Conservation (phyloP, 148 eudicot genomes). For the Vaccinium corymbosum region DNA sequence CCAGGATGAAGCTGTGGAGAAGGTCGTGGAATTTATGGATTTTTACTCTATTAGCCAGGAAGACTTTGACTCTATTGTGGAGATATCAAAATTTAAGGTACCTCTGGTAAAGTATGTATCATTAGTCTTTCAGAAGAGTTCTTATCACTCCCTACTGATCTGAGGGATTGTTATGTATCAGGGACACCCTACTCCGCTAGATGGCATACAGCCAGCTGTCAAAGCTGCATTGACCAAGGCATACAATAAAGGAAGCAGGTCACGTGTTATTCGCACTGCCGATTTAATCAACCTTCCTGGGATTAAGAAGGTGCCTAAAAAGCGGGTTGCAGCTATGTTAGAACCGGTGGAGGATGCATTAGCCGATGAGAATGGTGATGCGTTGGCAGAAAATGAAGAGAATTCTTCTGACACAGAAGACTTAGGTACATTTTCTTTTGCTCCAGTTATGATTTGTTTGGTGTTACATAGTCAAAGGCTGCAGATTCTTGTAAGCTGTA, state of each 20-base stretch:
- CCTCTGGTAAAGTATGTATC: not conserved
- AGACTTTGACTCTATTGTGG: conserved; percentile 73
- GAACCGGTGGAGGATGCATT: conserved; percentile 63
- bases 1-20: conserved; percentile 90
- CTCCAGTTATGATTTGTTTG: not conserved
- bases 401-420: conserved; percentile 69
- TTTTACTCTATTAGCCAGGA: conserved; percentile 75
- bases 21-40: conserved; percentile 93
- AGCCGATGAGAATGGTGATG: conserved; percentile 44
- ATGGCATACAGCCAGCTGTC: conserved; percentile 72
- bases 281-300: conserved; percentile 87
- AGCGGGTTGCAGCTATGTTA: conserved; percentile 74
- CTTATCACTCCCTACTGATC: conserved; percentile 11
- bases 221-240: conserved; percentile 88
- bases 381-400: conserved; percentile 54
- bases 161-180: conserved; percentile 24
- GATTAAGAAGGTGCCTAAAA: conserved; percentile 82
- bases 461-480: not conserved
- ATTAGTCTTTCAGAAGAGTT: not conserved
- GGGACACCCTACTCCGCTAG: conserved; percentile 68
- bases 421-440: conserved; percentile 33
- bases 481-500: not conserved
- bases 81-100: conserved; percentile 83
- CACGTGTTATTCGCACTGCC: conserved; percentile 76
- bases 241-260: conserved; percentile 83